Evolutionary conservation across 306 rosid genomes (phyloP), one percentile per base, ranked within the genome.

Genomic region (Sechiopsis laciniata): DNA sequence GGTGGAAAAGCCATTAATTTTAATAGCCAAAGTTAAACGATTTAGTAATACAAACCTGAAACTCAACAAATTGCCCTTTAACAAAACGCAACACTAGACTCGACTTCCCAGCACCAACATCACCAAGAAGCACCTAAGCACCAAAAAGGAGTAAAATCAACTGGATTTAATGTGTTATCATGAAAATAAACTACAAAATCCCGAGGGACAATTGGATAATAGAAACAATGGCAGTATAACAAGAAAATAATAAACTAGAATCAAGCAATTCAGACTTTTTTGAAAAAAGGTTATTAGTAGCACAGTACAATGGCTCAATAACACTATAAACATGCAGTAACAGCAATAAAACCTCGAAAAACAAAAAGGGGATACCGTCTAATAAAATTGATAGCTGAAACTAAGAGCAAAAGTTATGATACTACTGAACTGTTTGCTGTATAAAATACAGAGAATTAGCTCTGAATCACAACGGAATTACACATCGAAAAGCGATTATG

Each of bases 21-120:
- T 6, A 72, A 40, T 12, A 22, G 61, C 24, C 48, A 70, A 81
- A n/a, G 17, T 24, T 71, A 15, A 32, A 7, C 14, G 58, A 6
- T 48, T 21, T 17, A 48, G 2, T 22, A 73, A 45, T 12, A 61
- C 81, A 29, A 79, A 85, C 89, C 89, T 85, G 89, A 69, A 85
- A 85, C 58, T 85, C 89, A 53, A 85, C 37, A 21, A 83, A 85
- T 60, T 85, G 89, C 55, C 87, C 87, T 72, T 85, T 85, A n/a
- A 83, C 89, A 74, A 85, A 85, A 40, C 89, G 89, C 82, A 85
- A 81, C 37, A 85, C 89, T 46, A 85, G 77, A 77, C 89, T 85
- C 8, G 89, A 85, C 80, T 85, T 85, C 56, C 89, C 89, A 50
- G 89, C 89, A 76, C 89, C 89, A 72, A 83, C 89, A 77, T 85